These are phyloP conservation scores for Phoma sp. DNA, from an alignment of 2,329 filamentous ascomycete species.

Conservation along the genomic window DNA sequence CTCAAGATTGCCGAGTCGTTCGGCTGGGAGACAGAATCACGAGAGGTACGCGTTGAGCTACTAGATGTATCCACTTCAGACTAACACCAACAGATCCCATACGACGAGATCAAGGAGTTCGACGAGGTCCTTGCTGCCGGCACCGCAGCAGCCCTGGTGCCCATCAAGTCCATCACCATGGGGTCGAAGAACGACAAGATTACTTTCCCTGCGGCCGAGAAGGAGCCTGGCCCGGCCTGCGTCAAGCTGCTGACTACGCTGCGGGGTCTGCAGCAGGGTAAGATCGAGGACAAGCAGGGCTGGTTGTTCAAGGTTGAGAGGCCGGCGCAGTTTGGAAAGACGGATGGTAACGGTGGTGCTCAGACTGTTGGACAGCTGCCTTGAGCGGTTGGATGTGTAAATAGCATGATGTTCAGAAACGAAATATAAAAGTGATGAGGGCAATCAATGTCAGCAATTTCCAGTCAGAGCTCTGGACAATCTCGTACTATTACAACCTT, in stretches of 20 bases:
- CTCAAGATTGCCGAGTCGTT: slow-evolving; percentile 77
- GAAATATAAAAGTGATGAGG: no score
- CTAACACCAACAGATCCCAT: slow-evolving; percentile 63
- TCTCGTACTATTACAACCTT: no score
- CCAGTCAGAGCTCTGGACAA: no score
- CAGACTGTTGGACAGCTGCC: slow-evolving; percentile 47
- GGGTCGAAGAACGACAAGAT: slow-evolving; percentile 64
- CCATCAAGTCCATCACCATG: slow-evolving; percentile 88
- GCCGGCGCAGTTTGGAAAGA: slow-evolving; percentile 48
- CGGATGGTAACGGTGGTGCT: slow-evolving; percentile 28
- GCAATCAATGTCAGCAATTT: no score
- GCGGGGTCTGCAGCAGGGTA: slow-evolving; percentile 86
- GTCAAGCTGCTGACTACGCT: slow-evolving; percentile 76
- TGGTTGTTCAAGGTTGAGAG: slow-evolving; percentile 66
- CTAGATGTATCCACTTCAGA: no score
- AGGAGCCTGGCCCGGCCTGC: slow-evolving; percentile 77
- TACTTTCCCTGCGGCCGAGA: slow-evolving; percentile 61
- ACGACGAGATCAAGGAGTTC: slow-evolving; percentile 69
- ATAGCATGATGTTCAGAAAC: no score
- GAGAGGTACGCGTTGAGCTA: slow-evolving; percentile 61
- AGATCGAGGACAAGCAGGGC: slow-evolving; percentile 75
- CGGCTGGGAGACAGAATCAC: slow-evolving; percentile 84
- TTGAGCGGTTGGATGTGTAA: no score
- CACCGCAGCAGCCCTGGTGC: slow-evolving; percentile 89
- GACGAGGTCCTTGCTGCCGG: slow-evolving; percentile 89